These are phyloP conservation scores for Citrus sp. DNA, from an alignment of 345 rosid genomes.

Conservation along the genomic window DNA sequence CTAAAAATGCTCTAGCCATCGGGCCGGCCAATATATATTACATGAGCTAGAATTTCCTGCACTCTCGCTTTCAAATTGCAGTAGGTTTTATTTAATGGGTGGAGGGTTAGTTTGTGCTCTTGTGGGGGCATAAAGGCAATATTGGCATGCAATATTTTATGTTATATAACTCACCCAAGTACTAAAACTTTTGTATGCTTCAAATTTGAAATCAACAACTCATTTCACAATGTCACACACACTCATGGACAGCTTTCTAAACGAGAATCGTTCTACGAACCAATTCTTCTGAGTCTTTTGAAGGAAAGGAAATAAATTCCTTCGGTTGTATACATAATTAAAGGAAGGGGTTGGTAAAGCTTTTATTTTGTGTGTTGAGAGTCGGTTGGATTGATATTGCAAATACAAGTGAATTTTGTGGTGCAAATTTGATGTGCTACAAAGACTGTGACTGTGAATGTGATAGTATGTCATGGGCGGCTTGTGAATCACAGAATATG, in stretches of 20 bases:
- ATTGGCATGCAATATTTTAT: conserved; percentile 26
- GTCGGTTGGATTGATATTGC: conserved; percentile 10
- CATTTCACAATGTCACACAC: neutral
- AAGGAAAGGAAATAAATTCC: neutral
- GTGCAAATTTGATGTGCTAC: conserved; percentile 15
- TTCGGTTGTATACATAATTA: neutral
- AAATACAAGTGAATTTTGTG: conserved; percentile 9
- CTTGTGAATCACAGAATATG: conserved; percentile 26
- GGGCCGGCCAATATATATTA: conserved; percentile 22
- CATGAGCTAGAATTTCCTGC: conserved; percentile 1
- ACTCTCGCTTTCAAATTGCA: conserved; percentile 6
- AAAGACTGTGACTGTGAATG: conserved; percentile 1
- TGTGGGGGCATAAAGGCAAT: conserved; percentile 33
- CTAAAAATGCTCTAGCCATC: neutral
- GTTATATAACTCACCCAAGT: neutral
- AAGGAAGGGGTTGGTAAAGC: neutral
- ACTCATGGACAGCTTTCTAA: conserved; percentile 9
- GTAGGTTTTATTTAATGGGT: neutral
- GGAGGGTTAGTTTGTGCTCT: conserved; percentile 26
- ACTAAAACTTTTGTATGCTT: neutral
- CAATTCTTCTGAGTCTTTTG: neutral
- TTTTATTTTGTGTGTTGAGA: neutral
- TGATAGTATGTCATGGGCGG: conserved; percentile 18
- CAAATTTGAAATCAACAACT: conserved; percentile 5
- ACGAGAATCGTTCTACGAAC: neutral